Percentiles rank a stretch among this genome's conserved stretches.
Evolutionary conservation across 192 early-diverging fungal species (phyloP).

Genomic region (Phlyctochytrium arcticum): DNA sequence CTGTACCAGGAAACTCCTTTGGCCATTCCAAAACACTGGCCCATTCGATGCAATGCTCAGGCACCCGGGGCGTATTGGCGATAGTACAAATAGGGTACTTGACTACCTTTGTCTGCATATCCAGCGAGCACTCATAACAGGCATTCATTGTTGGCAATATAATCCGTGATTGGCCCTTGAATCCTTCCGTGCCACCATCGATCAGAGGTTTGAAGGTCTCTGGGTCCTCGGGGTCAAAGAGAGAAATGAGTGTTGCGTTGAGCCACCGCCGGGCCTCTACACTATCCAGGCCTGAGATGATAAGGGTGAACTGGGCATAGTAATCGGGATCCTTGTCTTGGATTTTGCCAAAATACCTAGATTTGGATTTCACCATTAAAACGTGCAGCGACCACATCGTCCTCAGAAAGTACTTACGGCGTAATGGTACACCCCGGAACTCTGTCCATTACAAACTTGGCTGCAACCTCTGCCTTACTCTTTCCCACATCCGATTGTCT

Average conservation of each 20-base stretch:
- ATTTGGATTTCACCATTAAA: neutral
- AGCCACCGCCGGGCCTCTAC: constrained; percentile 97
- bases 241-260: constrained; percentile 78
- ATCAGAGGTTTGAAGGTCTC: constrained; percentile 81
- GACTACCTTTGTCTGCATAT: constrained; percentile 83
- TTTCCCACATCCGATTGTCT: constrained; percentile 73
- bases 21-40: constrained; percentile 94
- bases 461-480: constrained; percentile 79
- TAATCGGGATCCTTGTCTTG: constrained; percentile 96
- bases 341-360: constrained; percentile 81
- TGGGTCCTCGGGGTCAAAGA: constrained; percentile 71
- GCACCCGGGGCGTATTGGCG: constrained; percentile 94
- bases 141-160: constrained; percentile 82
- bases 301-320: constrained; percentile 79
- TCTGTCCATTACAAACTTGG: constrained; percentile 73
- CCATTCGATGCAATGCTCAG: constrained; percentile 98
- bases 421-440: constrained; percentile 77
- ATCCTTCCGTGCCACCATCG: constrained; percentile 96
- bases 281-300: constrained; percentile 92
- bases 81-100: constrained; percentile 97
- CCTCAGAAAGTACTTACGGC: constrained; percentile 60
- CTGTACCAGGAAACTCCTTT: constrained; percentile 62
- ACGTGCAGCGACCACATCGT: constrained; percentile 50
- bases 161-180: constrained; percentile 91
- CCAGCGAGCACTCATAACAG: constrained; percentile 95